phyloP scores from a whole-genome alignment of 1,284 basidiomycete species.

The Porogramme epimiltina region DNA sequence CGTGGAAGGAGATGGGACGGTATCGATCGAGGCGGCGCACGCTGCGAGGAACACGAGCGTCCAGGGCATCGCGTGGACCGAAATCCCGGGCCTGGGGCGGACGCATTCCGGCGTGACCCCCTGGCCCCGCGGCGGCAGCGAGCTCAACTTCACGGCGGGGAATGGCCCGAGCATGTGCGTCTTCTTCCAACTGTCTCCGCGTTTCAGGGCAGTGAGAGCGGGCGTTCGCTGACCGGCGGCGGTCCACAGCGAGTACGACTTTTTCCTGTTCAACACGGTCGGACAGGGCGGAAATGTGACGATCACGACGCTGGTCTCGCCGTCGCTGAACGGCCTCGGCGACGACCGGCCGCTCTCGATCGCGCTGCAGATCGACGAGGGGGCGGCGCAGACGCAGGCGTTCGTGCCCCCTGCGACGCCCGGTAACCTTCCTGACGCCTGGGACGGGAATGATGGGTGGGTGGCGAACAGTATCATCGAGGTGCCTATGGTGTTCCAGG shows the following conservation, averaged over 20 bases:
- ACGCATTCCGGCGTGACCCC: constrained; percentile 64
- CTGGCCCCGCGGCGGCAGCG: constrained; percentile 55
- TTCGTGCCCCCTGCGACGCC: constrained; percentile 53
- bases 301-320: constrained; percentile 54
- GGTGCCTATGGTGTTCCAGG: constrained; percentile 35
- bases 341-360: constrained; percentile 55
- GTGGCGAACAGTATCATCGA: constrained; percentile 55
- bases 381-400: constrained; percentile 43
- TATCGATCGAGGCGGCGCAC: constrained; percentile 69
- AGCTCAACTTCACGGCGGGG: constrained; percentile 58
- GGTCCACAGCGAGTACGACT: constrained; percentile 51
- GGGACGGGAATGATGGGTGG: constrained; percentile 53
- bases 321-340: constrained; percentile 60
- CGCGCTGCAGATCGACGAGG: constrained; percentile 56
- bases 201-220: not conserved
- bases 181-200: not conserved
- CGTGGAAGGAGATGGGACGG: constrained; percentile 63
- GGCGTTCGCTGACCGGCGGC: not conserved
- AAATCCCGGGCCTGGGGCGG: constrained; percentile 58
- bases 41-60: constrained; percentile 53
- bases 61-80: constrained; percentile 56
- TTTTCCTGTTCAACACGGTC: constrained; percentile 56
- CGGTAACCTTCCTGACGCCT: constrained; percentile 51
- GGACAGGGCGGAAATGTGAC: constrained; percentile 44
- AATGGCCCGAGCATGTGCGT: constrained; percentile 60